phyloP scores from a whole-genome alignment of 306 rosid species.

The Lathyrus sativus region DNA sequence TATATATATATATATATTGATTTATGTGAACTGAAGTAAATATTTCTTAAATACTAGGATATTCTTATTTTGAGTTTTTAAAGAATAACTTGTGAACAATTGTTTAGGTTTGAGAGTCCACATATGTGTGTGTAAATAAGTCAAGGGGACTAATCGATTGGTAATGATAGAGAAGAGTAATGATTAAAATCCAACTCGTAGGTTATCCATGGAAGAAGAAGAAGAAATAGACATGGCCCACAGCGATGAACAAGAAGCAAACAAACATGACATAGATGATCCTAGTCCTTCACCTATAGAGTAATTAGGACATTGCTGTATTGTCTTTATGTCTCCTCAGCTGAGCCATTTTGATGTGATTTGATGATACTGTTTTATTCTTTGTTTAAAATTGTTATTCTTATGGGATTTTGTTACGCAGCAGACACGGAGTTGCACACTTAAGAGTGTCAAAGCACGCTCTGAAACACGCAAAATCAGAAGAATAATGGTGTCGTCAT shows the following conservation, averaged over 20 bases:
- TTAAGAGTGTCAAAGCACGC: conserved; percentile 42
- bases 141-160: conserved; percentile 20
- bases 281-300: neutral
- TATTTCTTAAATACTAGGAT: too few relatives aligned
- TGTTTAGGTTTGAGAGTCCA: too few relatives aligned
- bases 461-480: conserved; percentile 28
- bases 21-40: too few relatives aligned
- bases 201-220: conserved; percentile 41
- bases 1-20: too few relatives aligned
- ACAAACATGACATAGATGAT: too few relatives aligned
- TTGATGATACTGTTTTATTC: conserved; percentile 6
- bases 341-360: conserved; percentile 19
- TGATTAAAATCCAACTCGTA: conserved; percentile 25
- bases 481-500: conserved; percentile 53
- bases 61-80: too few relatives aligned
- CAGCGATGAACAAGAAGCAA: conserved; percentile 6
- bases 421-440: conserved; percentile 43
- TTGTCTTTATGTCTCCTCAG: conserved; percentile 40
- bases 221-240: neutral
- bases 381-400: neutral
- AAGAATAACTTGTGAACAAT: too few relatives aligned
- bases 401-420: conserved; percentile 7
- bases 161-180: conserved; percentile 2
- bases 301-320: conserved; percentile 32
- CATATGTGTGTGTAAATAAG: neutral